These are phyloP conservation scores for Aspergillus calidoustus DNA, from an alignment of 2,329 filamentous ascomycete species.

Conservation along the genomic window DNA sequence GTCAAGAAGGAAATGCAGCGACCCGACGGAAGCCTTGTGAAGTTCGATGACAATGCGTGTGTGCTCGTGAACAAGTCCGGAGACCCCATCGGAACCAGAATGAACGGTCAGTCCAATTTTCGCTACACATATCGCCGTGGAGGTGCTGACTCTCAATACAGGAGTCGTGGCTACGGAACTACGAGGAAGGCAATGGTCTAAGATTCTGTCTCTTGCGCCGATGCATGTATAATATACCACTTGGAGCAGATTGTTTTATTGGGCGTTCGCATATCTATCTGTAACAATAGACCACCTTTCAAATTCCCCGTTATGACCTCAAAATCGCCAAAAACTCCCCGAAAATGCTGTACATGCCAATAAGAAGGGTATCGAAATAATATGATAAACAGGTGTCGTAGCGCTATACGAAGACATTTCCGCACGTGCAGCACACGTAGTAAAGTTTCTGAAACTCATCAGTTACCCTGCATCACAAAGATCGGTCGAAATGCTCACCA, in stretches of 20 bases:
- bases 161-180: conserved; percentile 88
- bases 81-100: conserved; percentile 88
- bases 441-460: conserved; percentile 72
- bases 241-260: conserved; percentile 34
- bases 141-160: conserved; percentile 39
- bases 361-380: conserved; percentile 22
- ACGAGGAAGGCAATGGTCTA: conserved; percentile 93
- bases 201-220: conserved; percentile 94
- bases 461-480: conserved; percentile 16
- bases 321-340: conserved; percentile 30
- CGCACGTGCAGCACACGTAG: conserved; percentile 92
- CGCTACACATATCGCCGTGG: neutral
- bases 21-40: conserved; percentile 84
- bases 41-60: conserved; percentile 97
- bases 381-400: conserved; percentile 12
- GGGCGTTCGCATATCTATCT: conserved; percentile 27
- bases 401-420: conserved; percentile 71
- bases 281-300: conserved; percentile 37
- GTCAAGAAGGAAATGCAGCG: conserved; percentile 86
- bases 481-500: conserved; percentile 68
- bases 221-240: conserved; percentile 67
- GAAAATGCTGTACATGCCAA: conserved; percentile 24
- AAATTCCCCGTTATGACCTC: conserved; percentile 5
- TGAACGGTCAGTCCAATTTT: conserved; percentile 66
- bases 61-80: conserved; percentile 96